These are phyloP conservation scores for Alternaria gansuensis DNA, from an alignment of 2,329 filamentous ascomycete species.

Conservation along the genomic window DNA sequence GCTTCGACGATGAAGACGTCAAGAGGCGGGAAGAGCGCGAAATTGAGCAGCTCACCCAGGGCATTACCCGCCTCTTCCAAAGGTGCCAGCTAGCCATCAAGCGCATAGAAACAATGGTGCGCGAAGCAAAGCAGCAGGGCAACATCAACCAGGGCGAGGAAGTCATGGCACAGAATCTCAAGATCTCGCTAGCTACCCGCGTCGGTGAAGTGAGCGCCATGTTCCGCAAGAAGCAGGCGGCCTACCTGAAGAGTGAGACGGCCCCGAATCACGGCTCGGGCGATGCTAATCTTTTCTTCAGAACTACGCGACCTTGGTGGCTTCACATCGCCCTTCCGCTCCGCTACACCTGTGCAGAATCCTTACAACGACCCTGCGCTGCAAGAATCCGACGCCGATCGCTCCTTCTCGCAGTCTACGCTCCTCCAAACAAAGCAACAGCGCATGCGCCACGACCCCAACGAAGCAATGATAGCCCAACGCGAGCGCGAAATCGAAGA, in stretches of 20 bases:
- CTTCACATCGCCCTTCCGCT: constrained; percentile 59
- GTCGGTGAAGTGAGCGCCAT: constrained; percentile 91
- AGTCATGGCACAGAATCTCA: constrained; percentile 94
- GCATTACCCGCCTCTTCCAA: constrained; percentile 89
- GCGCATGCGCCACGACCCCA: constrained; percentile 68
- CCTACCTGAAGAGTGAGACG: constrained; percentile 85
- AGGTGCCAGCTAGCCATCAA: constrained; percentile 89
- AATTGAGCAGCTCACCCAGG: constrained; percentile 89
- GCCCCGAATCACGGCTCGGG: not conserved
- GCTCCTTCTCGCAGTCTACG: constrained; percentile 88
- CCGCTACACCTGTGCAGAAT: constrained; percentile 60
- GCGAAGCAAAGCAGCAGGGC: constrained; percentile 76
- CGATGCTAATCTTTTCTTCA: constrained; percentile 33
- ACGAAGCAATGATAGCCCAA: constrained; percentile 83
- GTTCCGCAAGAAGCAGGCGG: constrained; percentile 97
- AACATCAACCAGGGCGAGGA: constrained; percentile 84
- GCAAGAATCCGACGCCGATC: constrained; percentile 87
- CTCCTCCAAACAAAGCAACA: constrained; percentile 78
- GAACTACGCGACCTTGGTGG: constrained; percentile 59
- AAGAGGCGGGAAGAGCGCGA: constrained; percentile 86
- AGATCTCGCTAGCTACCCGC: constrained; percentile 85
- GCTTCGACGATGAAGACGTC: constrained; percentile 93
- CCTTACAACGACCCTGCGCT: constrained; percentile 86
- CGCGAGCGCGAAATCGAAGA: constrained; percentile 97
- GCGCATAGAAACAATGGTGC: constrained; percentile 85